phyloP scores from a whole-genome alignment of 495 filamentous ascomycete genomes.

The Trichoderma reesei region DNA sequence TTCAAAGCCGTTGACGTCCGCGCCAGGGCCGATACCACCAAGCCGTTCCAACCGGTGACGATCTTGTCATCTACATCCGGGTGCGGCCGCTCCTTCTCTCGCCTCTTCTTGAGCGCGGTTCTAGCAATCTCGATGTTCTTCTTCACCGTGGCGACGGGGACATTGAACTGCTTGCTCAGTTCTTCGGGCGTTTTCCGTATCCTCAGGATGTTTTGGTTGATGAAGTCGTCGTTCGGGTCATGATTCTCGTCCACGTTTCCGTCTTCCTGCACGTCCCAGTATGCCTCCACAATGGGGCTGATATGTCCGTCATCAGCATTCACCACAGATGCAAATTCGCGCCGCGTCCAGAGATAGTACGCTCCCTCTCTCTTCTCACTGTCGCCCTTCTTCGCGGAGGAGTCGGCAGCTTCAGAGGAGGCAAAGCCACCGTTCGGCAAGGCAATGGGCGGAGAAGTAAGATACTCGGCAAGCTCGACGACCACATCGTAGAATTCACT shows the following conservation, averaged over 20 bases:
- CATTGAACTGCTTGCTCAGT: slow-evolving; percentile 68
- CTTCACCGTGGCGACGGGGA: slow-evolving; percentile 62
- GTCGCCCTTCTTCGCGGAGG: slow-evolving; percentile 63
- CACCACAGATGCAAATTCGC: slow-evolving; percentile 75
- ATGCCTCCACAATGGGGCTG: slow-evolving; percentile 64
- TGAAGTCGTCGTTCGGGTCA: slow-evolving; percentile 88
- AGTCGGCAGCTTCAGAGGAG: slow-evolving; percentile 88
- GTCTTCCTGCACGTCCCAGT: slow-evolving; percentile 78
- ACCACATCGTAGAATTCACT: slow-evolving; percentile 67
- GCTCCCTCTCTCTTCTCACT: slow-evolving; percentile 85
- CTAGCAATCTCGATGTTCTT: slow-evolving; percentile 58
- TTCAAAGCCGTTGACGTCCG: slow-evolving; percentile 60
- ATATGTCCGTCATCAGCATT: slow-evolving; percentile 45
- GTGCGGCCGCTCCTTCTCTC: slow-evolving; percentile 63
- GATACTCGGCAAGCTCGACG: slow-evolving; percentile 74
- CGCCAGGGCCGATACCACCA: slow-evolving; percentile 76
- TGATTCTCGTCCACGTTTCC: slow-evolving; percentile 80
- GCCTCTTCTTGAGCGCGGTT: slow-evolving; percentile 60
- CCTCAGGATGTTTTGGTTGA: slow-evolving; percentile 61
- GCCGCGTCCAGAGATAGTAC: slow-evolving; percentile 89
- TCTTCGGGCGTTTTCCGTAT: slow-evolving; percentile 34
- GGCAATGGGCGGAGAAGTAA: slow-evolving; percentile 58
- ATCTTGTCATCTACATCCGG: slow-evolving; percentile 91
- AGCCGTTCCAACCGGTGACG: slow-evolving; percentile 77
- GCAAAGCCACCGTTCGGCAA: slow-evolving; percentile 67